Evolutionary conservation across 1,139 yeast genomes (phyloP).

Genomic region (Taphrina confusa): DNA sequence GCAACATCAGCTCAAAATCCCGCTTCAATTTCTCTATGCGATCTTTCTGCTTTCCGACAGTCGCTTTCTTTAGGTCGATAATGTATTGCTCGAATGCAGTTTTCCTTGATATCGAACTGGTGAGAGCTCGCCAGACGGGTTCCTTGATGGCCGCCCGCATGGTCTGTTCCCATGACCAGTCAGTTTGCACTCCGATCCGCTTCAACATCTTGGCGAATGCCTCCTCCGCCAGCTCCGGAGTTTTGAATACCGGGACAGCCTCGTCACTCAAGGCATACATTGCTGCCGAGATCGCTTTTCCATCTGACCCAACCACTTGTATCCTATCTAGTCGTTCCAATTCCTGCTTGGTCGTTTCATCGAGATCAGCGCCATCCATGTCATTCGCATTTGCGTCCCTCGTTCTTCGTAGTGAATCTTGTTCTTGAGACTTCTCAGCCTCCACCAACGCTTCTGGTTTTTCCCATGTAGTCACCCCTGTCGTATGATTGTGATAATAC

Average conservation of each 20-base stretch:
- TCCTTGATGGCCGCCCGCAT: constrained; percentile 61
- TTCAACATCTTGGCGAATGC: constrained; percentile 58
- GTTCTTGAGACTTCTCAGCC: constrained; percentile 1
- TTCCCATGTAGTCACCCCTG: constrained; percentile 80
- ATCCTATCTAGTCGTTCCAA: constrained; percentile 20
- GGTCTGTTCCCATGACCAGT: constrained; percentile 74
- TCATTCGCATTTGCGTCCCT: neutral
- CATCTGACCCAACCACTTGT: constrained; percentile 19
- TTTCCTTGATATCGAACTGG: constrained; percentile 63
- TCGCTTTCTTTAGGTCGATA: constrained; percentile 57
- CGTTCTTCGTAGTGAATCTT: neutral
- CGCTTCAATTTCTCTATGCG: constrained; percentile 58
- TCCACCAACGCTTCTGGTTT: constrained; percentile 51
- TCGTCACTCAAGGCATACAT: constrained; percentile 30
- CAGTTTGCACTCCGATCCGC: constrained; percentile 61
- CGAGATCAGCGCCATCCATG: constrained; percentile 7
- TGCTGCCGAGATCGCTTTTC: constrained; percentile 30
- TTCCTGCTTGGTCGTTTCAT: constrained; percentile 9
- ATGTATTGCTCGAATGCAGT: constrained; percentile 66
- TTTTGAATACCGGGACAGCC: constrained; percentile 32
- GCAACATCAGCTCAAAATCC: constrained; percentile 57
- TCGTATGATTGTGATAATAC: constrained; percentile 69
- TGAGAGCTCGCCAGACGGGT: constrained; percentile 69
- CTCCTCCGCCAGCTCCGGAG: constrained; percentile 49
- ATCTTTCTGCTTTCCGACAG: constrained; percentile 56